phyloP scores from a whole-genome alignment of 352 stramenopile species.

The Globisporangium spiculum region DNA sequence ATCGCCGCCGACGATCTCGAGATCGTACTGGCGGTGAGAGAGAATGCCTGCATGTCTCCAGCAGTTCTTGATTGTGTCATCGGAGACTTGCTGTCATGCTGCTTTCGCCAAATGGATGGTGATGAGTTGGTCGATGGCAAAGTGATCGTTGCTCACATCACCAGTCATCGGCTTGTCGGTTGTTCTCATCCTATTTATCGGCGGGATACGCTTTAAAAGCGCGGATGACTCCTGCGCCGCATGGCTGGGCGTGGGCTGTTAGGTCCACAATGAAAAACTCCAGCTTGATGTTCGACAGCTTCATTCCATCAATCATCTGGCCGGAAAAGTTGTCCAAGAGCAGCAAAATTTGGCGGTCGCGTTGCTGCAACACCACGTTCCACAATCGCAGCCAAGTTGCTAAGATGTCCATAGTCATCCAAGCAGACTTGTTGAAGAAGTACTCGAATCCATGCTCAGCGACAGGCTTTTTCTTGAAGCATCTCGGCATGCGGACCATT shows the following conservation, averaged over 20 bases:
- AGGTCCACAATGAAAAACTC: not conserved
- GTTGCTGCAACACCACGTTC: not conserved
- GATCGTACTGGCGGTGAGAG: not conserved
- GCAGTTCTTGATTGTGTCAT: slow-evolving; percentile 2
- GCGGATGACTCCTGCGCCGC: not conserved
- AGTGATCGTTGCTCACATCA: slow-evolving; percentile 4
- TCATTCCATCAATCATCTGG: slow-evolving; percentile 3
- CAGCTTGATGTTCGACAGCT: slow-evolving; percentile 4
- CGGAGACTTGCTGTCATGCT: not conserved
- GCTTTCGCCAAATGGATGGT: not conserved
- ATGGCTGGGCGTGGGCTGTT: not conserved
- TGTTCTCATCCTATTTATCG: slow-evolving; percentile 1
- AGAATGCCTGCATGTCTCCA: slow-evolving; percentile 6
- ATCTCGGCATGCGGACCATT: not conserved
- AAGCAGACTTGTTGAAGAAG: slow-evolving; percentile 5
- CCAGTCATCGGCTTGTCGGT: slow-evolving; percentile 2
- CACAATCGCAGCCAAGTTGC: not conserved
- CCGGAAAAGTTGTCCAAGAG: slow-evolving; percentile 4
- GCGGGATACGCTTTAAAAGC: not conserved
- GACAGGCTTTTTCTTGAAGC: not conserved
- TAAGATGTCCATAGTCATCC: slow-evolving; percentile 4
- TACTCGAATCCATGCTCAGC: not conserved
- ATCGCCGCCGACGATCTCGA: not conserved
- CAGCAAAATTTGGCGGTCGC: not conserved
- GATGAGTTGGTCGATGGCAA: not conserved